Percentiles rank a stretch among this genome's conserved stretches.
Conservation (phyloP, 768 basidiomycete species). For the Russula sp. region DNA sequence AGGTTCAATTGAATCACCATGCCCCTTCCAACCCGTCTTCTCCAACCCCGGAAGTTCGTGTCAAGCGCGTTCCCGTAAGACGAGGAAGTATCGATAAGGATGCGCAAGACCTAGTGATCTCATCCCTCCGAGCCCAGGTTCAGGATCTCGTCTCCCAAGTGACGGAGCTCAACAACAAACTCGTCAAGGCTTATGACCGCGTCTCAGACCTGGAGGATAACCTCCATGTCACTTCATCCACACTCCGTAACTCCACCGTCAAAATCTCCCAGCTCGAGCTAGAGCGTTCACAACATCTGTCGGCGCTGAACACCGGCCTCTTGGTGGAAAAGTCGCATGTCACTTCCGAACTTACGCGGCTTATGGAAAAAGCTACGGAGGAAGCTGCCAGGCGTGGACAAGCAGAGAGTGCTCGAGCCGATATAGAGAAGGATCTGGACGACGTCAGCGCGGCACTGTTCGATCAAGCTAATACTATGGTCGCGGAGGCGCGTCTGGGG, state of each 20-base stretch:
- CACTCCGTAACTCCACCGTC: constrained; percentile 51
- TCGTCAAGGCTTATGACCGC: constrained; percentile 86
- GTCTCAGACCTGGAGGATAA: constrained; percentile 91
- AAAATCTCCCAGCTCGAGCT: constrained; percentile 74
- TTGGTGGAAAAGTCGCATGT: constrained; percentile 90
- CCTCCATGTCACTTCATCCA: constrained; percentile 57
- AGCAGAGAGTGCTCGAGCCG: constrained; percentile 72
- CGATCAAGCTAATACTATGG: constrained; percentile 93
- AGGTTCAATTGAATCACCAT: constrained; percentile 4
- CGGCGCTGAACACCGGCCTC: constrained; percentile 83
- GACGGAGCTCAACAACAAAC: constrained; percentile 83
- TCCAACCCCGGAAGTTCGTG: neutral
- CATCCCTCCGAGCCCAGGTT: constrained; percentile 71
- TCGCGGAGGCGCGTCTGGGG: constrained; percentile 78
- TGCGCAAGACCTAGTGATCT: constrained; percentile 79
- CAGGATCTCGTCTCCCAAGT: constrained; percentile 87
- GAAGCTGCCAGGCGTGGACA: constrained; percentile 88
- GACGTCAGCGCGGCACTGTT: constrained; percentile 89
- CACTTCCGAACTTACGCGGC: constrained; percentile 79
- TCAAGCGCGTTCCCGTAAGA: constrained; percentile 6
- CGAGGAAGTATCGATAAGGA: constrained; percentile 34
- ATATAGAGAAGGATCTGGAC: constrained; percentile 92
- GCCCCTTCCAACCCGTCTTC: neutral
- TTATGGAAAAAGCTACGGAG: constrained; percentile 94
- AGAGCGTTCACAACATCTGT: constrained; percentile 80